Conservation (phyloP, 2,329 filamentous ascomycete genomes). For the Fusarium aywerte region DNA sequence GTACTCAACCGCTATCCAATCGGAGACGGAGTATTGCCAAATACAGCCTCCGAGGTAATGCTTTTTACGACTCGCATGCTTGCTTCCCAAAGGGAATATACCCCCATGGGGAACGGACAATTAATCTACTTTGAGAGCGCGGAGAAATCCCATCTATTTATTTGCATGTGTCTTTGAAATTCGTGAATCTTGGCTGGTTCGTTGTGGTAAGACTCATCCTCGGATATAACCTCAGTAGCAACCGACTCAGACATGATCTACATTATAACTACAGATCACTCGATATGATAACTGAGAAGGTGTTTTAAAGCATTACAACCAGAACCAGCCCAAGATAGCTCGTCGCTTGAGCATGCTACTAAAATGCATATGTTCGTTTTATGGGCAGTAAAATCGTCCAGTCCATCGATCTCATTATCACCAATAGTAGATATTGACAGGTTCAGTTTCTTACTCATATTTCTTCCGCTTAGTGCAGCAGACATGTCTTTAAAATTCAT, state of each 20-base stretch:
- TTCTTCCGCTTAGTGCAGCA: not conserved
- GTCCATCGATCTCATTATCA: not conserved
- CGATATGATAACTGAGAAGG: not conserved
- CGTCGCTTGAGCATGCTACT: not conserved
- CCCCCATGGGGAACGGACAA: constrained; percentile 14
- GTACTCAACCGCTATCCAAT: constrained; percentile 33
- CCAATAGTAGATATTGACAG: not conserved
- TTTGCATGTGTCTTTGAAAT: constrained; percentile 18
- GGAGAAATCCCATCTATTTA: constrained; percentile 11
- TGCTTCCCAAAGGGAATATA: not conserved
- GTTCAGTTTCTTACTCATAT: not conserved
- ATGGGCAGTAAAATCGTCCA: not conserved
- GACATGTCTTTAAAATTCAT: constrained; percentile 7
- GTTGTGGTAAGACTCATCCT: not conserved
- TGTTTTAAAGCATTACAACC: too few relatives aligned
- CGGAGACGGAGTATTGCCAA: constrained; percentile 42
- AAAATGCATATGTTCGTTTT: not conserved
- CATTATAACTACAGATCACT: not conserved
- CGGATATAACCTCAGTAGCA: not conserved
- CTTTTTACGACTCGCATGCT: constrained; percentile 18
- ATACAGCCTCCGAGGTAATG: constrained; percentile 28
- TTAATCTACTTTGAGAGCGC: constrained; percentile 24
- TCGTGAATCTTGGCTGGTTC: not conserved
- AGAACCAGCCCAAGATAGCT: not conserved
- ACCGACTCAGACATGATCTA: not conserved